Percentiles rank a stretch among this genome's conserved stretches.
Evolutionary conservation across 345 rosid genomes (phyloP).

Genomic region (Linum tenue): DNA sequence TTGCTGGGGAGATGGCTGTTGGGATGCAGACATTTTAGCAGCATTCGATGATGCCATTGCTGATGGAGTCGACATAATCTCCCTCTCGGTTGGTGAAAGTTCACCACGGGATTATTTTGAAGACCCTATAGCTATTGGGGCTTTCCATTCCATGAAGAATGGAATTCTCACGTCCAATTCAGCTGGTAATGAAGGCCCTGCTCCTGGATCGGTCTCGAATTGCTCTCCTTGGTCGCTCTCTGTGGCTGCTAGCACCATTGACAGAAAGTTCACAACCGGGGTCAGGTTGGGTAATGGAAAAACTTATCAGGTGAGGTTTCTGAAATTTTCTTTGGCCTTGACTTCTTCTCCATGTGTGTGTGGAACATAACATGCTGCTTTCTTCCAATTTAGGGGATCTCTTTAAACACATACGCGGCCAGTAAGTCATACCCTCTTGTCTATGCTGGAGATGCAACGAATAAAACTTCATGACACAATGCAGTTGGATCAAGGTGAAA

Average conservation of each 20-base stretch:
- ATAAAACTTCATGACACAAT: constrained; percentile 11
- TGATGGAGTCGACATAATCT: constrained; percentile 1
- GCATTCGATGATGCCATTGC: constrained; percentile 3
- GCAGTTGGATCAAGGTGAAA: constrained; percentile 3
- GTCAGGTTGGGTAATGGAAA: constrained; percentile 21
- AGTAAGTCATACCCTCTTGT: not conserved
- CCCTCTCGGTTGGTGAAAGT: not conserved
- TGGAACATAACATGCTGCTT: not conserved
- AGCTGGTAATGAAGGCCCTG: not conserved
- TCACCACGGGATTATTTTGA: not conserved
- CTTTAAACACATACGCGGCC: not conserved
- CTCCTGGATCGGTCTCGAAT: not conserved
- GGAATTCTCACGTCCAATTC: not conserved
- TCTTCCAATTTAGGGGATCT: not conserved
- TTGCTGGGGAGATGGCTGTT: not conserved
- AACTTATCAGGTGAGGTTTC: constrained; percentile 8
- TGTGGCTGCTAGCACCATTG: constrained; percentile 29
- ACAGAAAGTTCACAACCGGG: constrained; percentile 15
- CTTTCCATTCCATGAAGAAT: not conserved
- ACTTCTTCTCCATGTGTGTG: not conserved
- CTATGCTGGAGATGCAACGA: constrained; percentile 5
- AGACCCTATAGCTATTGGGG: not conserved
- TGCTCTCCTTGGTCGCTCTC: constrained; percentile 11
- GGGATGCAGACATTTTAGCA: not conserved
- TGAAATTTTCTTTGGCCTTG: not conserved